These are phyloP conservation scores for Teunomyces gatunensis DNA, from an alignment of 805 yeast species.

Conservation along the genomic window DNA sequence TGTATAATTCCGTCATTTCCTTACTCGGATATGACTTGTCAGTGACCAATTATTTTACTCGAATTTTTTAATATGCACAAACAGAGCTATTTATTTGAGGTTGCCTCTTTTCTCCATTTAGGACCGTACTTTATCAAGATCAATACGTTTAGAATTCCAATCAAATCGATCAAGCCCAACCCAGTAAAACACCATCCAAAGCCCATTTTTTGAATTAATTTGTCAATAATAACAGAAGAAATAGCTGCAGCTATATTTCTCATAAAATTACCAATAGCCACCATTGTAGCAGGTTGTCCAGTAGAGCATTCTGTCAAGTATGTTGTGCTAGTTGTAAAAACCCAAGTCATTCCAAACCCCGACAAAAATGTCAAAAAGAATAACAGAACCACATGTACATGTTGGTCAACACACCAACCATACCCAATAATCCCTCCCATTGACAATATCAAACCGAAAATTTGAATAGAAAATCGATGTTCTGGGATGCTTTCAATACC, in stretches of 20 bases:
- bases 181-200: conserved; percentile 57
- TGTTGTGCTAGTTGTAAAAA: conserved; percentile 51
- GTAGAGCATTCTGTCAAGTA: conserved; percentile 51
- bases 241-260: conserved; percentile 55
- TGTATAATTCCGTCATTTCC: too few relatives aligned
- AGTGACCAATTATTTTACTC: too few relatives aligned
- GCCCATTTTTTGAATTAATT: conserved; percentile 35
- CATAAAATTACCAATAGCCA: conserved; percentile 52
- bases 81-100: too few relatives aligned
- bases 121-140: conserved; percentile 22
- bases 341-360: conserved; percentile 58
- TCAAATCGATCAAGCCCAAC: conserved; percentile 31
- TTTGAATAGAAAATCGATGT: conserved; percentile 42
- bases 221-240: conserved; percentile 45
- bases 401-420: conserved; percentile 50
- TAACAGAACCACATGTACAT: conserved; percentile 36
- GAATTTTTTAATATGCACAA: too few relatives aligned
- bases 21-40: too few relatives aligned
- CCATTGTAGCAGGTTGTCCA: conserved; percentile 50
- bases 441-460: conserved; percentile 42
- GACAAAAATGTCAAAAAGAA: conserved; percentile 44
- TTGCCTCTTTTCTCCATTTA: conserved; percentile 20
- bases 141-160: conserved; percentile 15
- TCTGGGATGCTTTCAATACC: conserved; percentile 42
- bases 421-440: conserved; percentile 47